phyloP scores from a whole-genome alignment of 2,329 filamentous ascomycete genomes.

The Cyanodermella asteris region DNA sequence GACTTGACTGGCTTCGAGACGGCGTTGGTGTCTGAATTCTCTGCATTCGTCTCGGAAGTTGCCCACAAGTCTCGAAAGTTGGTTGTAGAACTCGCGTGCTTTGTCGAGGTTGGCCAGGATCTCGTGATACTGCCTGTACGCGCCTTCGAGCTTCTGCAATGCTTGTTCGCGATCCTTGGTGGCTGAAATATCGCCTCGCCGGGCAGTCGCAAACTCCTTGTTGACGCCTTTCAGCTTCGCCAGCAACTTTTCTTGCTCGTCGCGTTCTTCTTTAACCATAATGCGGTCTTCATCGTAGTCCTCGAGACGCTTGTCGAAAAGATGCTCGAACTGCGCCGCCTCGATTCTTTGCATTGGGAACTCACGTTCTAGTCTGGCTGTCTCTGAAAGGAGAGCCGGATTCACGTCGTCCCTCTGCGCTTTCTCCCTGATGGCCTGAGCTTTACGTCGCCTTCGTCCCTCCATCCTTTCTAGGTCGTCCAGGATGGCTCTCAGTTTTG shows the following conservation, averaged over 20 bases:
- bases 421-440: constrained; percentile 58
- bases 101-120: constrained; percentile 80
- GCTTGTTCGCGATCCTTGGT: constrained; percentile 62
- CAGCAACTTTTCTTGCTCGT: constrained; percentile 54
- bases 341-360: constrained; percentile 70
- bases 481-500: constrained; percentile 52
- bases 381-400: constrained; percentile 61
- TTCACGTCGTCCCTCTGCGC: constrained; percentile 72
- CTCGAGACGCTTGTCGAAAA: constrained; percentile 66
- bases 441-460: constrained; percentile 54
- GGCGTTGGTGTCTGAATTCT: constrained; percentile 57
- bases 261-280: constrained; percentile 45
- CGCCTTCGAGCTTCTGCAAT: constrained; percentile 70
- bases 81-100: constrained; percentile 91
- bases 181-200: constrained; percentile 42
- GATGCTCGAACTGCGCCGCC: constrained; percentile 73
- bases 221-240: constrained; percentile 53
- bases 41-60: constrained; percentile 63
- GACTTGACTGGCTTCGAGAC: constrained; percentile 57
- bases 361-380: constrained; percentile 62
- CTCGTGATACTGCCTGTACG: constrained; percentile 91
- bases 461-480: constrained; percentile 75
- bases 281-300: constrained; percentile 62
- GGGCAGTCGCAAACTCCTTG: constrained; percentile 52
- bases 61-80: constrained; percentile 69